Conservation (phyloP, 2,329 filamentous ascomycete genomes). For the Fusarium agapanthi region DNA sequence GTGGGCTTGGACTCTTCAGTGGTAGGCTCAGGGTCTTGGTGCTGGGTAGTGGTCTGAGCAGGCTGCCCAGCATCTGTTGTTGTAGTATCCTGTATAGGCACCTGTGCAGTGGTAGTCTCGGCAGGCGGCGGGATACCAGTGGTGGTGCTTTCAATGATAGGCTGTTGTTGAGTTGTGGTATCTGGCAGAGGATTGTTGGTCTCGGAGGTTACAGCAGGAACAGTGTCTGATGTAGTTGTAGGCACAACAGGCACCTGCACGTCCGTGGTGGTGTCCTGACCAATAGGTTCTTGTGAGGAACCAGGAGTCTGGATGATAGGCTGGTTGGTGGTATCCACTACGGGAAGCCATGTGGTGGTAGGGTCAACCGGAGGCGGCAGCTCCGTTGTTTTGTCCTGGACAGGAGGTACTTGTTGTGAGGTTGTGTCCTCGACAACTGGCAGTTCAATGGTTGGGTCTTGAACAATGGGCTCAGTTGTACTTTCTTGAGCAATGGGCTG, state of each 20-base stretch:
- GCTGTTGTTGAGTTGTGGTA: not conserved
- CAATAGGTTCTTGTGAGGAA: not conserved
- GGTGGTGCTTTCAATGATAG: not conserved
- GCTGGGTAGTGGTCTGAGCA: not conserved
- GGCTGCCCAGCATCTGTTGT: not conserved
- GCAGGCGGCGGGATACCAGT: not conserved
- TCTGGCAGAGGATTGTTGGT: not conserved
- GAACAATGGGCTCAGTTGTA: not conserved
- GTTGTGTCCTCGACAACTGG: not conserved
- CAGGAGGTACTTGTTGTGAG: not conserved
- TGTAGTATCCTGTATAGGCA: not conserved
- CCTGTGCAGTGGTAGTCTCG: not conserved
- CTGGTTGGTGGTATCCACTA: not conserved
- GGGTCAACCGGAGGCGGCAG: not conserved
- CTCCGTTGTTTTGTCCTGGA: not conserved
- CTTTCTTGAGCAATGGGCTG: not conserved
- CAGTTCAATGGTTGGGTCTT: not conserved
- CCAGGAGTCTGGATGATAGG: not conserved
- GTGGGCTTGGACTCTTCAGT: not conserved
- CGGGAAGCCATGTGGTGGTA: not conserved
- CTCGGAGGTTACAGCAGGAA: not conserved
- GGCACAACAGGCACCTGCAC: not conserved
- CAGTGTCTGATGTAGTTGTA: not conserved
- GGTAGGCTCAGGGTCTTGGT: not conserved
- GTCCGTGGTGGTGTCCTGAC: not conserved